Percentiles rank a stretch among this genome's conserved stretches.
Conservation (phyloP, 1,284 basidiomycete genomes). For the Inonotus obliquus region DNA sequence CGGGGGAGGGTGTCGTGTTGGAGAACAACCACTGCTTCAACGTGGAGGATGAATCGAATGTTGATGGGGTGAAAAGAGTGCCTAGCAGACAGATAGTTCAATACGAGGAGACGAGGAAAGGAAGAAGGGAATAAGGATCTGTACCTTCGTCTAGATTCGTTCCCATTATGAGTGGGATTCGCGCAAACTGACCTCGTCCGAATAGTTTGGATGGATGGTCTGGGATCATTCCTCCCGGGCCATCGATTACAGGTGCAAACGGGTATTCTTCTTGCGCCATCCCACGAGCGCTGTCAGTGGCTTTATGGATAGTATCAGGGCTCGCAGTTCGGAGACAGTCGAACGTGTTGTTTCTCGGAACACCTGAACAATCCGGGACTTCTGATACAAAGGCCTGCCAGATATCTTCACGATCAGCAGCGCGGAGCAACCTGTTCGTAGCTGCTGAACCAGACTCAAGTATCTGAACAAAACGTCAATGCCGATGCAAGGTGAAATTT, state of each 20-base stretch:
- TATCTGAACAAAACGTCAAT: slow-evolving; percentile 31
- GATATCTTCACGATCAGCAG: slow-evolving; percentile 29
- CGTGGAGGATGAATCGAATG: slow-evolving; percentile 28
- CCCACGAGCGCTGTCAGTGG: slow-evolving; percentile 25
- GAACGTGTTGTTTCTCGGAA: slow-evolving; percentile 32
- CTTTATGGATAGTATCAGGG: slow-evolving; percentile 32
- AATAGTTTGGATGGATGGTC: slow-evolving; percentile 37
- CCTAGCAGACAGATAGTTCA: slow-evolving; percentile 25
- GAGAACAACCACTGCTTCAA: slow-evolving; percentile 28
- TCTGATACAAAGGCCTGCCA: slow-evolving; percentile 40
- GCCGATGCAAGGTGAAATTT: background rate
- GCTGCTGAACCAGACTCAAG: slow-evolving; percentile 41
- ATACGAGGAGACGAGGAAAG: background rate
- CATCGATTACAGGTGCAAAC: slow-evolving; percentile 42
- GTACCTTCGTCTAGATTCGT: slow-evolving; percentile 46
- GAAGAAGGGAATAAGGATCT: background rate
- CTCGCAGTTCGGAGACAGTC: slow-evolving; percentile 36
- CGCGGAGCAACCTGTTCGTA: slow-evolving; percentile 28
- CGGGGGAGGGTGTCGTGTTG: slow-evolving; percentile 32
- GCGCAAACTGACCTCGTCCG: slow-evolving; percentile 32
- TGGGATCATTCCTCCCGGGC: slow-evolving; percentile 37
- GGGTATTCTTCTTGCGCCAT: slow-evolving; percentile 29
- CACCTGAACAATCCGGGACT: slow-evolving; percentile 33
- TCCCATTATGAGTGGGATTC: slow-evolving; percentile 44
- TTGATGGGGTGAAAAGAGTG: slow-evolving; percentile 33